Evolutionary conservation across 441 rosid species (phyloP).

Genomic region (Aleurites moluccanus): DNA sequence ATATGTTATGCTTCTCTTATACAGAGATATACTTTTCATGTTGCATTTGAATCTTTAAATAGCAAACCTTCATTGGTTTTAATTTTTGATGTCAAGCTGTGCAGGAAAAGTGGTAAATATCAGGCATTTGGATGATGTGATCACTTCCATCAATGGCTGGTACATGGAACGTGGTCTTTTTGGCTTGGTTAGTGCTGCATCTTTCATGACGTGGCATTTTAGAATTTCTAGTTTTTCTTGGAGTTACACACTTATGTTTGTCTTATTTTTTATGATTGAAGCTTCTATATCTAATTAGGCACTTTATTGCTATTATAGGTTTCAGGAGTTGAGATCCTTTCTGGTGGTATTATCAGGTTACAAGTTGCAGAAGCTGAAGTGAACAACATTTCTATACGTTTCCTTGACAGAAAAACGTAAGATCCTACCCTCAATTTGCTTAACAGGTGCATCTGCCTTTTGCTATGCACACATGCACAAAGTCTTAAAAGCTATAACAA

Average conservation of each 20-base stretch:
- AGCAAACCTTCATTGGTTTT: constrained; percentile 43
- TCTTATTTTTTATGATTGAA: neutral
- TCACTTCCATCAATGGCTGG: constrained; percentile 89
- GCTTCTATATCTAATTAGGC: neutral
- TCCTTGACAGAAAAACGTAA: constrained; percentile 92
- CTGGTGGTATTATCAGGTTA: constrained; percentile 85
- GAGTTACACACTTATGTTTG: too few species aligned
- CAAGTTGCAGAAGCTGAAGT: constrained; percentile 96
- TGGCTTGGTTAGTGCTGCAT: constrained; percentile 66
- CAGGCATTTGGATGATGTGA: constrained; percentile 82
- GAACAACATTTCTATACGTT: constrained; percentile 77
- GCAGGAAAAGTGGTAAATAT: constrained; percentile 92
- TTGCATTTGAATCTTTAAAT: constrained; percentile 21
- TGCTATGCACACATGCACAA: neutral
- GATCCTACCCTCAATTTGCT: constrained; percentile 33
- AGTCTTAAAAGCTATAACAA: neutral
- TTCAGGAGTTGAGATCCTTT: constrained; percentile 83
- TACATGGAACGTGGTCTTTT: constrained; percentile 94
- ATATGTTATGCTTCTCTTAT: too few species aligned
- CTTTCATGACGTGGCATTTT: neutral
- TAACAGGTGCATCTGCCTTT: neutral
- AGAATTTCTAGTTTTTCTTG: too few species aligned
- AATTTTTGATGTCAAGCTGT: constrained; percentile 64
- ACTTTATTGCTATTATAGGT: constrained; percentile 47
- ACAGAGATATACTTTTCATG: neutral